Conservation (phyloP, 768 basidiomycete species). For the Tephrocybe sp. region DNA sequence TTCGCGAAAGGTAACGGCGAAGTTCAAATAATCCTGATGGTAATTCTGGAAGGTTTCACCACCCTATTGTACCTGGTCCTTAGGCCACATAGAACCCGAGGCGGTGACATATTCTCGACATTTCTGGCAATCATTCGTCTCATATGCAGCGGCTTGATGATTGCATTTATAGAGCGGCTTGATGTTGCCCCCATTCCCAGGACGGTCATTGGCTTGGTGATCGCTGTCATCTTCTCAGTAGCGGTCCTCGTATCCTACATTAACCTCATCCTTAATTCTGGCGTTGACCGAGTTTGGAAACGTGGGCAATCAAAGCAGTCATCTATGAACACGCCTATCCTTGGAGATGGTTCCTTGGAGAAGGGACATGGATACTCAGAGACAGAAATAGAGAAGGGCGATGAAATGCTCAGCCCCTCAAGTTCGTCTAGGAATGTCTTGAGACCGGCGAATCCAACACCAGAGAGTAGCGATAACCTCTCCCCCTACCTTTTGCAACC, state of each 20-base stretch:
- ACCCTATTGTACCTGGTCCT: slow-evolving; percentile 50
- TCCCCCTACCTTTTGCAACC: slow-evolving; percentile 41
- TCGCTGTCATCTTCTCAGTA: slow-evolving; percentile 68
- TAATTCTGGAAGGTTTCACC: slow-evolving; percentile 65
- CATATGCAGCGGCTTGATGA: slow-evolving; percentile 64
- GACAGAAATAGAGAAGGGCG: slow-evolving; percentile 42
- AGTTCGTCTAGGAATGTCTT: slow-evolving; percentile 18
- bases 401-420: slow-evolving; percentile 6
- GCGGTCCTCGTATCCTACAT: slow-evolving; percentile 67
- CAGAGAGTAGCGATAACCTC: slow-evolving; percentile 39
- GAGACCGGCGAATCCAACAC: slow-evolving; percentile 53
- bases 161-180: slow-evolving; percentile 72
- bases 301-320: slow-evolving; percentile 17
- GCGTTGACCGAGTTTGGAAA: slow-evolving; percentile 30
- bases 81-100: slow-evolving; percentile 64
- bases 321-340: slow-evolving; percentile 30
- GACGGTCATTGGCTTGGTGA: slow-evolving; percentile 75
- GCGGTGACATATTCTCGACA: slow-evolving; percentile 66
- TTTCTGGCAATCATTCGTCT: slow-evolving; percentile 69
- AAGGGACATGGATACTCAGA: too few species aligned
- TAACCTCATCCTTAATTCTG: slow-evolving; percentile 57
- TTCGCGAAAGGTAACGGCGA: slow-evolving; percentile 59
- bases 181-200: slow-evolving; percentile 72
- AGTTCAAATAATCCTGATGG: slow-evolving; percentile 64
- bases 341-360: too few species aligned